These are phyloP conservation scores for Neopestalotiopsis rosae DNA, from an alignment of 2,329 filamentous ascomycete genomes.

Conservation along the genomic window DNA sequence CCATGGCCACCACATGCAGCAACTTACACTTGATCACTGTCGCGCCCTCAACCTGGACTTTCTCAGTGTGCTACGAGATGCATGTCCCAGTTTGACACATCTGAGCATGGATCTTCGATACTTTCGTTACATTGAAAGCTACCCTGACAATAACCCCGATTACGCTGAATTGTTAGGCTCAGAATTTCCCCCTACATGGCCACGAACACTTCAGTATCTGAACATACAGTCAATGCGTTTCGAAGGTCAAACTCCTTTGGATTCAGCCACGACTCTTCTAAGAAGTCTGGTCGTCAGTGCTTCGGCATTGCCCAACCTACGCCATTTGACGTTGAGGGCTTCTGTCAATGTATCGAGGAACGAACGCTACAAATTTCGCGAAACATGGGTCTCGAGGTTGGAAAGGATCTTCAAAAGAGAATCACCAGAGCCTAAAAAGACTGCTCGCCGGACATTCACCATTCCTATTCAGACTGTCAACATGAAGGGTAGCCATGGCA, in stretches of 20 bases:
- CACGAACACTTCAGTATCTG: conserved; percentile 70
- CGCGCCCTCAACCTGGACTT: conserved; percentile 79
- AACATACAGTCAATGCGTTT: conserved; percentile 81
- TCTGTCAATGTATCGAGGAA: conserved; percentile 85
- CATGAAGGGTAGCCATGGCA: conserved; percentile 11
- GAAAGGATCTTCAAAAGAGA: conserved; percentile 62
- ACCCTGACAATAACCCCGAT: conserved; percentile 74
- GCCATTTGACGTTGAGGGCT: conserved; percentile 73
- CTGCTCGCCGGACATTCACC: conserved; percentile 15
- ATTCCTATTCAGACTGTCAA: neutral
- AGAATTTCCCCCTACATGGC: conserved; percentile 78
- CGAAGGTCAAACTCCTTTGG: conserved; percentile 48
- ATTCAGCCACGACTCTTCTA: conserved; percentile 78
- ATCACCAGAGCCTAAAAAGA: conserved; percentile 24
- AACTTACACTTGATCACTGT: conserved; percentile 78
- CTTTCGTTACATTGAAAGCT: conserved; percentile 70
- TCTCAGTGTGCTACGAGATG: conserved; percentile 65
- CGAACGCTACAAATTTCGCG: conserved; percentile 78
- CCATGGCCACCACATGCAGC: conserved; percentile 70
- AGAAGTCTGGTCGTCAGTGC: conserved; percentile 78
- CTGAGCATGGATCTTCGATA: conserved; percentile 82
- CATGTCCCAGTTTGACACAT: conserved; percentile 73
- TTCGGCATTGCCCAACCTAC: conserved; percentile 67
- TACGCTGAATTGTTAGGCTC: conserved; percentile 72
- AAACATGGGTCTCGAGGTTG: conserved; percentile 76